A percentile compares a stretch with the other conserved stretches of the same genome.
Conservation (phyloP, 2,329 filamentous ascomycete genomes). For the Niveomyces coronatus region DNA sequence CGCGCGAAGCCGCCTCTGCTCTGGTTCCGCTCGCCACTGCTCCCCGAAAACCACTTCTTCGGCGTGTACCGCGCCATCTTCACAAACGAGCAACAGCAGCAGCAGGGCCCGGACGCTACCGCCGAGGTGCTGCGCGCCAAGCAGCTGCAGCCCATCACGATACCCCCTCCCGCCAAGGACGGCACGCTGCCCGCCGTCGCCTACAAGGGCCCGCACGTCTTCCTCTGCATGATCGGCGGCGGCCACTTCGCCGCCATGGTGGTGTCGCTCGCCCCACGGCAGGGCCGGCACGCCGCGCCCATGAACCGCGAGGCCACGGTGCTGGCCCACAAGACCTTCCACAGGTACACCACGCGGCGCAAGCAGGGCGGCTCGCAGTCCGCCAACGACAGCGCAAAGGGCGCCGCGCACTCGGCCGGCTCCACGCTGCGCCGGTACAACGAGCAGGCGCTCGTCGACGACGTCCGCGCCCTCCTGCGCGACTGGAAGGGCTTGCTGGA, state of each 20-base stretch:
- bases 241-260: constrained; percentile 97
- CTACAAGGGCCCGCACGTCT: constrained; percentile 72
- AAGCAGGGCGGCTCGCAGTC: constrained; percentile 96
- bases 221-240: constrained; percentile 97
- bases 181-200: constrained; percentile 43
- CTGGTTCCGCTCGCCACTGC: constrained; percentile 70
- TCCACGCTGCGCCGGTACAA: constrained; percentile 87
- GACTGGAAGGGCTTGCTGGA: constrained; percentile 86
- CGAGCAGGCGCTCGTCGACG: constrained; percentile 79
- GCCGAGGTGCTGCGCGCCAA: constrained; percentile 63
- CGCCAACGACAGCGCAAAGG: constrained; percentile 88
- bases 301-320: constrained; percentile 81
- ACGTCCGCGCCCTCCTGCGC: constrained; percentile 67
- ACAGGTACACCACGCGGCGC: constrained; percentile 88
- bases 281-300: constrained; percentile 58
- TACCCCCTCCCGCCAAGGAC: constrained; percentile 45
- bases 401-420: constrained; percentile 86
- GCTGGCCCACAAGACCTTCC: constrained; percentile 93
- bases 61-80: constrained; percentile 82
- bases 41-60: constrained; percentile 71
- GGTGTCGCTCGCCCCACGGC: constrained; percentile 73
- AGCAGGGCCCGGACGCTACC: constrained; percentile 46
- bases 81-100: constrained; percentile 56
- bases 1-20: constrained; percentile 64
- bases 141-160: constrained; percentile 57